phyloP scores from a whole-genome alignment of 2,329 filamentous ascomycete species.

The Fusarium metavorans region DNA sequence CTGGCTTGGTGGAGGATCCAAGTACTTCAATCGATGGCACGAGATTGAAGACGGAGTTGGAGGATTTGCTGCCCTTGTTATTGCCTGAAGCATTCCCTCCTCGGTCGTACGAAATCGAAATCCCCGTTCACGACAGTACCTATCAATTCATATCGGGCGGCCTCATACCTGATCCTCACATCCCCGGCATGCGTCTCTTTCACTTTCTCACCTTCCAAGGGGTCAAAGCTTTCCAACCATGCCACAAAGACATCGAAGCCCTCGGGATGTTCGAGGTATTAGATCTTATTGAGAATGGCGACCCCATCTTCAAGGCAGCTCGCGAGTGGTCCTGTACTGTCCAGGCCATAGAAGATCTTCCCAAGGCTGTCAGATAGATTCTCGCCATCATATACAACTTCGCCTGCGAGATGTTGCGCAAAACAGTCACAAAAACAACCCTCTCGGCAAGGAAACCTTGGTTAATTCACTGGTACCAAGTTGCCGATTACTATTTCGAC shows the following conservation, averaged over 20 bases:
- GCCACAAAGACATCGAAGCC: constrained; percentile 35
- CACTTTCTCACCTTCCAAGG: constrained; percentile 45
- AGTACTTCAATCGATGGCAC: not conserved
- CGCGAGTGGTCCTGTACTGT: constrained; percentile 48
- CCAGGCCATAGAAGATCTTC: constrained; percentile 39
- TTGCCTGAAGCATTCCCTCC: not conserved
- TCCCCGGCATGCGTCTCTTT: constrained; percentile 40
- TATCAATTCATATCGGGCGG: constrained; percentile 35
- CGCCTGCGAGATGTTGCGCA: constrained; percentile 43
- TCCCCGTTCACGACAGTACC: constrained; percentile 41
- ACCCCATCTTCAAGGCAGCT: constrained; percentile 45
- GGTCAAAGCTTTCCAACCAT: constrained; percentile 47
- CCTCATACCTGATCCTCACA: constrained; percentile 40
- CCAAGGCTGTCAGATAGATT: constrained; percentile 49
- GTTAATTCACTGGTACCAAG: constrained; percentile 46
- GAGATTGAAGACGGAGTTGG: not conserved
- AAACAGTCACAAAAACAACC: constrained; percentile 16
- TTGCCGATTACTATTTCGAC: constrained; percentile 42
- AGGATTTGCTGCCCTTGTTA: not conserved
- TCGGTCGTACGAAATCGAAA: constrained; percentile 16
- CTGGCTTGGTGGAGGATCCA: not conserved
- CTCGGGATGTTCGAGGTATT: constrained; percentile 40
- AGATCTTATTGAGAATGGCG: constrained; percentile 35
- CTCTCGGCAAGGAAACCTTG: constrained; percentile 44
- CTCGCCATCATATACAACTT: constrained; percentile 49